Percentiles rank a stretch among this genome's conserved stretches.
These are phyloP conservation scores for Diutina pseudorugosa DNA, from an alignment of 1,139 yeast genomes.

Conservation along the genomic window DNA sequence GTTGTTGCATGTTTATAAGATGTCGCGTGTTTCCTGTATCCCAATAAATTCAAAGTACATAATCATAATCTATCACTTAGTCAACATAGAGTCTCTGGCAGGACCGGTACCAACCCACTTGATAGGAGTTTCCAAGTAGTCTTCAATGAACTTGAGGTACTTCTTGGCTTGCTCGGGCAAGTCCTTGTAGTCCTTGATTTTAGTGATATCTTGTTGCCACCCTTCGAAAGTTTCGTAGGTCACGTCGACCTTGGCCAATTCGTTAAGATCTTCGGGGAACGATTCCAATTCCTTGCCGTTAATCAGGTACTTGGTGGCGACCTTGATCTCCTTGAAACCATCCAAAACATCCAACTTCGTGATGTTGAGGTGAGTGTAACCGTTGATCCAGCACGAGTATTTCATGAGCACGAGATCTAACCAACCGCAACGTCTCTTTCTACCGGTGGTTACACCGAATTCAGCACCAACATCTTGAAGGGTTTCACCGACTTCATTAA, in stretches of 20 bases:
- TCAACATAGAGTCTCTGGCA: slow-evolving; percentile 78
- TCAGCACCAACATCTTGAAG: slow-evolving; percentile 91
- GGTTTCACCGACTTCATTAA: slow-evolving; percentile 76
- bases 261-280: slow-evolving; percentile 87
- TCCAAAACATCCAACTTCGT: slow-evolving; percentile 91
- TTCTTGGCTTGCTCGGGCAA: slow-evolving; percentile 81
- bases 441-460: slow-evolving; percentile 96
- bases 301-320: slow-evolving; percentile 71
- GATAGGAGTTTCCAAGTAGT: slow-evolving; percentile 69
- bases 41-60: not conserved
- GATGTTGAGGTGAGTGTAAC: slow-evolving; percentile 87
- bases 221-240: slow-evolving; percentile 87
- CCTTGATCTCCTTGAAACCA: slow-evolving; percentile 73
- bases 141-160: slow-evolving; percentile 77
- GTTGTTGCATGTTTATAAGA: not conserved
- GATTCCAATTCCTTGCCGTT: slow-evolving; percentile 62
- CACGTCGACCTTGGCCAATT: slow-evolving; percentile 80
- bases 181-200: slow-evolving; percentile 54
- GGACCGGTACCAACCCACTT: slow-evolving; percentile 99
- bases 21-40: not conserved
- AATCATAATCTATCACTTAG: not conserved
- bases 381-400: slow-evolving; percentile 84
- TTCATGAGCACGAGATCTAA: slow-evolving; percentile 88
- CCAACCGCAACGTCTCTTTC: slow-evolving; percentile 99
- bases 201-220: slow-evolving; percentile 81